Evolutionary conservation across 441 rosid genomes (phyloP).

Genomic region (Corymbia calophylla): DNA sequence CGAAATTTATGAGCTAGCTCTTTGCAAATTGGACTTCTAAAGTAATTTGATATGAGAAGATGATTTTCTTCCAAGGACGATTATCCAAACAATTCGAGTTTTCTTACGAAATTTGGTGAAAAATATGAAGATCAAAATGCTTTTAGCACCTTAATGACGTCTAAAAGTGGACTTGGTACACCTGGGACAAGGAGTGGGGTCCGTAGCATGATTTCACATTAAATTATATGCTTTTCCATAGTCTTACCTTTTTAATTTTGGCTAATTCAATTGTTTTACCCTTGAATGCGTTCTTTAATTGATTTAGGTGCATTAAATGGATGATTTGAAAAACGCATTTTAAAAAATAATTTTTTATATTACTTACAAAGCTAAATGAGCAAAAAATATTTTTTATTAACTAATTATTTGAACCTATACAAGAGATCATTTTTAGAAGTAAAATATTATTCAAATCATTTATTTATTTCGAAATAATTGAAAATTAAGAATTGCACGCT

Average conservation of each 20-base stretch:
- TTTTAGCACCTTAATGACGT: neutral
- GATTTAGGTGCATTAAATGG: rapidly evolving
- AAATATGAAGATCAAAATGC: neutral
- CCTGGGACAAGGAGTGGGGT: neutral
- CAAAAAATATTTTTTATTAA: neutral
- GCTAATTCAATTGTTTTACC: neutral
- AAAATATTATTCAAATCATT: neutral
- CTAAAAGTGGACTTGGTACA: no score
- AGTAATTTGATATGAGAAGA: neutral
- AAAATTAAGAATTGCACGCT: neutral
- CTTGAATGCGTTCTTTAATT: neutral
- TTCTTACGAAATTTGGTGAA: neutral
- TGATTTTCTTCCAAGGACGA: neutral
- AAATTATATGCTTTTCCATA: neutral
- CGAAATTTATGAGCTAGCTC: neutral
- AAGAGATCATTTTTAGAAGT: rapidly evolving
- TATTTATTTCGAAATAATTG: neutral
- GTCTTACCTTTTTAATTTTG: neutral
- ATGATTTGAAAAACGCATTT: neutral
- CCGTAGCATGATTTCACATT: neutral
- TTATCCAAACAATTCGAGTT: neutral
- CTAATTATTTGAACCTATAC: neutral
- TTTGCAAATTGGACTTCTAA: neutral
- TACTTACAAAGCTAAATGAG: no score
- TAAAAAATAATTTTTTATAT: neutral